These are phyloP conservation scores for Claviceps capensis DNA, from an alignment of 2,329 filamentous ascomycete species.

Conservation along the genomic window DNA sequence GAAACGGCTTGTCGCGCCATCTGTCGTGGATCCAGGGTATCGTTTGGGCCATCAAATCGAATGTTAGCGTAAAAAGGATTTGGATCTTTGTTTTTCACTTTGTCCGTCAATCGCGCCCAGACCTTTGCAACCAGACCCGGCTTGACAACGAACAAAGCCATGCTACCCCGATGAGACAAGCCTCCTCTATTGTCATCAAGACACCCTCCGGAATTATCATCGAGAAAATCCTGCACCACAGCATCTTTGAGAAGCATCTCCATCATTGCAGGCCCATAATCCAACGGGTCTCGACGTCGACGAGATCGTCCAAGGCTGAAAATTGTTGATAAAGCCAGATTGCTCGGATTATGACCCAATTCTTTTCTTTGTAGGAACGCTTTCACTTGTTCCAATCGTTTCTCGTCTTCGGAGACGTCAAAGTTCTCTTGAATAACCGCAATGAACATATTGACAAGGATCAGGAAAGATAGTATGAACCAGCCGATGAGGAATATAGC, in stretches of 20 bases:
- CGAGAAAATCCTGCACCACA: constrained; percentile 86
- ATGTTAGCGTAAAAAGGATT: constrained; percentile 87
- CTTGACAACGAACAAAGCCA: constrained; percentile 28
- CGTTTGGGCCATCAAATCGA: constrained; percentile 56
- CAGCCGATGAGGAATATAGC: constrained; percentile 84
- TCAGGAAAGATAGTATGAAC: constrained; percentile 93
- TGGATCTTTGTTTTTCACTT: constrained; percentile 55
- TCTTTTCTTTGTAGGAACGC: constrained; percentile 89
- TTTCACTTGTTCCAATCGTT: constrained; percentile 89
- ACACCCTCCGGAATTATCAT: constrained; percentile 45
- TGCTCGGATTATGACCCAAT: constrained; percentile 56
- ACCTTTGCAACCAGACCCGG: constrained; percentile 45
- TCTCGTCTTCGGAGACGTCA: constrained; percentile 95
- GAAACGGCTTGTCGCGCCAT: constrained; percentile 86
- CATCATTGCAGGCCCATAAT: constrained; percentile 81
- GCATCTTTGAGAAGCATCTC: constrained; percentile 96
- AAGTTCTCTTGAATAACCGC: constrained; percentile 99
- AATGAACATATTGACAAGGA: constrained; percentile 99
- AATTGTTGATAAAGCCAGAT: constrained; percentile 61
- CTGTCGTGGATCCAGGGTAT: constrained; percentile 67
- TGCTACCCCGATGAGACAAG: constrained; percentile 17
- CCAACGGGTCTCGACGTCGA: constrained; percentile 64
- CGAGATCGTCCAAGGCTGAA: constrained; percentile 48
- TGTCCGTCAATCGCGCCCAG: constrained; percentile 45
- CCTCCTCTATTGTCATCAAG: constrained; percentile 17